These are phyloP conservation scores for Globisporangium carolinianum DNA, from an alignment of 352 stramenopile genomes.

Conservation along the genomic window DNA sequence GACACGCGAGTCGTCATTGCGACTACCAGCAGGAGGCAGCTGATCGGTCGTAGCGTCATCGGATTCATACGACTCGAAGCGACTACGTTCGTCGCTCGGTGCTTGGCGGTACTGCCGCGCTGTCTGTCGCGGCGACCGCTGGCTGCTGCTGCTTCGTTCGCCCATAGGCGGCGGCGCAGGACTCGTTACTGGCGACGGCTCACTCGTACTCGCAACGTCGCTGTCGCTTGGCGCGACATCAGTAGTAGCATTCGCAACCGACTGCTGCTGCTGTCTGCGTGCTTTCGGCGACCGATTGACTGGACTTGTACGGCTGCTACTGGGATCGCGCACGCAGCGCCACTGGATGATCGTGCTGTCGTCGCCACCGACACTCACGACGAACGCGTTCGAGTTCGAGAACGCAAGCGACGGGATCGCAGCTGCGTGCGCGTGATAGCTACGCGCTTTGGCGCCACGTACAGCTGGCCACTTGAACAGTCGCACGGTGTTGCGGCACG, in stretches of 20 bases:
- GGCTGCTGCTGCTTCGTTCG: conserved; percentile 13
- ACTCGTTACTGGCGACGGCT: conserved; percentile 1
- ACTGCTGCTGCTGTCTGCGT: conserved; percentile 9
- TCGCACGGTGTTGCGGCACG: conserved; percentile 37
- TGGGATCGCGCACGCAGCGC: conserved; percentile 16
- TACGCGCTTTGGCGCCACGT: conserved; percentile 30
- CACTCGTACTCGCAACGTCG: background rate
- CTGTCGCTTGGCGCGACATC: background rate
- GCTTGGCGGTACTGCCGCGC: conserved; percentile 22
- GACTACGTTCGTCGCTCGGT: background rate
- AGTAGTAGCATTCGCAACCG: background rate
- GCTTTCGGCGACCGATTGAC: conserved; percentile 2
- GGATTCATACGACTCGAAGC: background rate
- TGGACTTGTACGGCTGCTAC: background rate
- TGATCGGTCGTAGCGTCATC: background rate
- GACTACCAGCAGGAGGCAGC: background rate
- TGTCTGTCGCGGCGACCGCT: conserved; percentile 22
- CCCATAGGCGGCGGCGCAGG: conserved; percentile 9
- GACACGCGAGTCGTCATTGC: background rate
- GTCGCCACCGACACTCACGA: conserved; percentile 49
- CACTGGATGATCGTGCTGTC: conserved; percentile 60
- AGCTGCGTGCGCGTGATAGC: conserved; percentile 39
- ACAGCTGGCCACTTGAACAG: conserved; percentile 45
- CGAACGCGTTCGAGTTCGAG: conserved; percentile 34
- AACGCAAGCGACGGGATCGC: conserved; percentile 43